Evolutionary conservation across 164 flowering plant species (phyloP).

Genomic region (Dillenia suffruticosa): DNA sequence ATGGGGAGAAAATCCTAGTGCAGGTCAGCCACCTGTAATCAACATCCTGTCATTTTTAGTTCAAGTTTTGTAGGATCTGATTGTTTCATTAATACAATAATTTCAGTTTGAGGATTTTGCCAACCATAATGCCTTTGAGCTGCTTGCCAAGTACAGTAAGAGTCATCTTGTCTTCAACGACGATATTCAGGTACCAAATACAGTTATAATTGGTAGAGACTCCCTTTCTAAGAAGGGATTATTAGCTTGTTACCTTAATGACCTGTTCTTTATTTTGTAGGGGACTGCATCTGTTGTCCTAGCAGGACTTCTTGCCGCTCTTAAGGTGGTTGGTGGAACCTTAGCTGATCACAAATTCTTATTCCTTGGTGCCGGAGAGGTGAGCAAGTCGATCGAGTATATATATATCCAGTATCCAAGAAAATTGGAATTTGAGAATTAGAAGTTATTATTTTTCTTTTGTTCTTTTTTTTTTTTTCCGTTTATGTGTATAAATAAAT

Average conservation of each 20-base stretch:
- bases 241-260: neutral
- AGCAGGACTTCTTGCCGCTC: constrained; percentile 66
- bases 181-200: constrained; percentile 70
- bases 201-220: too few relatives aligned
- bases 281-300: constrained; percentile 91
- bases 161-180: constrained; percentile 89
- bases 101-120: constrained; percentile 89
- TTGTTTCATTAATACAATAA: neutral
- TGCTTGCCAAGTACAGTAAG: constrained; percentile 59
- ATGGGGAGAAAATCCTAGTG: constrained; percentile 76
- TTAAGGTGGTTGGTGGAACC: constrained; percentile 60
- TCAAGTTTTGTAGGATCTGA: neutral
- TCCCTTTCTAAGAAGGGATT: neutral
- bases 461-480: too few relatives aligned
- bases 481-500: too few relatives aligned
- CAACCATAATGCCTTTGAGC: constrained; percentile 84
- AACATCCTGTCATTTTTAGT: neutral
- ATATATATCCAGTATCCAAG: too few relatives aligned
- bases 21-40: constrained; percentile 43
- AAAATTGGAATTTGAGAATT: too few relatives aligned
- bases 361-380: constrained; percentile 96
- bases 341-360: constrained; percentile 78
- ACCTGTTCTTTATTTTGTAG: constrained; percentile 27
- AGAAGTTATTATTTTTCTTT: too few relatives aligned
- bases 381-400: constrained; percentile 7